phyloP scores from a whole-genome alignment of 768 basidiomycete genomes.

The Trametes maxima region DNA sequence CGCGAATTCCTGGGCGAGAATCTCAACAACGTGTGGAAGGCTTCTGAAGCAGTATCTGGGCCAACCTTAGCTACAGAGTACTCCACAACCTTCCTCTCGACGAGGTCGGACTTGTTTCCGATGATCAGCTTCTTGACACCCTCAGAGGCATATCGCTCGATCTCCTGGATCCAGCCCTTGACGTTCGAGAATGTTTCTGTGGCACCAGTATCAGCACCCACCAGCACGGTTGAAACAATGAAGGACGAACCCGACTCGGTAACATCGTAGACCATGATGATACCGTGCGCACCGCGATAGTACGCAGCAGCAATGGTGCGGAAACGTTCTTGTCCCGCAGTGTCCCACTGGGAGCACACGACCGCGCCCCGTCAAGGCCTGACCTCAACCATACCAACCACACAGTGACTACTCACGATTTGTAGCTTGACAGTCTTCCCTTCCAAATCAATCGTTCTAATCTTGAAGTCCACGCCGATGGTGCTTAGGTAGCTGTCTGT shows the following conservation, averaged over 20 bases:
- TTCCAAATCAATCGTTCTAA: constrained; percentile 97
- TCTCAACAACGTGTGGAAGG: background rate
- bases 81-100: constrained; percentile 94
- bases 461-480: constrained; percentile 99
- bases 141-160: constrained; percentile 95
- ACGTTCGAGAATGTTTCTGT: constrained; percentile 93
- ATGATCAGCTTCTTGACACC: constrained; percentile 99
- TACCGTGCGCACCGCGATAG: constrained; percentile 98
- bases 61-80: constrained; percentile 83
- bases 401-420: constrained; percentile 65
- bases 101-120: constrained; percentile 98
- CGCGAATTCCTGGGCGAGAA: constrained; percentile 73
- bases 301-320: constrained; percentile 98
- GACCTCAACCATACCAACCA: no score
- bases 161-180: constrained; percentile 93
- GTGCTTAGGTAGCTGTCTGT: constrained; percentile 97
- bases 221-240: background rate
- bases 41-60: constrained; percentile 6
- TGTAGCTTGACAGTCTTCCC: constrained; percentile 98
- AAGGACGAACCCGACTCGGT: constrained; percentile 78
- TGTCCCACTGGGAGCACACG: constrained; percentile 78
- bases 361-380: background rate
- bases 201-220: background rate
- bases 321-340: constrained; percentile 98
- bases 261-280: constrained; percentile 98